Conservation (phyloP, 768 basidiomycete genomes). For the Kwoniella sp. region DNA sequence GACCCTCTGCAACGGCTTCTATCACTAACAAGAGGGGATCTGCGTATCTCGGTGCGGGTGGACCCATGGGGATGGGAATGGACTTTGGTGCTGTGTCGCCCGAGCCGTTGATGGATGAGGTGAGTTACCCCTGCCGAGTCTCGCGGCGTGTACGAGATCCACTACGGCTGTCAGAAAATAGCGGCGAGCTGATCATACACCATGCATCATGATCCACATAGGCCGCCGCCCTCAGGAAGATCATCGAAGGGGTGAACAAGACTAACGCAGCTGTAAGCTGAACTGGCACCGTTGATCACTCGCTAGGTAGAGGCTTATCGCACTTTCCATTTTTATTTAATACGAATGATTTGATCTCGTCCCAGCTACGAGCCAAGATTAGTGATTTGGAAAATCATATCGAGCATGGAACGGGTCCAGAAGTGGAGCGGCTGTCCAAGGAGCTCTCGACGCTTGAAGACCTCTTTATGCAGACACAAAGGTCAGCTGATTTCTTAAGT, state of each 20-base stretch:
- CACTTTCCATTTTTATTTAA: background rate
- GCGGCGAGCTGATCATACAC: background rate
- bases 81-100: constrained; percentile 5
- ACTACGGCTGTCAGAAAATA: background rate
- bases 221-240: constrained; percentile 5
- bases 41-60: constrained; percentile 7
- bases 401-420: constrained; percentile 15
- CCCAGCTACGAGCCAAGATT: constrained; percentile 13
- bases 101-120: constrained; percentile 6
- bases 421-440: constrained; percentile 11
- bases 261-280: constrained; percentile 12
- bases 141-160: too few species aligned
- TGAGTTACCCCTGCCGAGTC: background rate
- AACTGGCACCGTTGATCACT: too few species aligned
- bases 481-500: constrained; percentile 6
- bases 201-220: background rate
- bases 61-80: background rate
- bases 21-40: constrained; percentile 9
- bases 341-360: too few species aligned
- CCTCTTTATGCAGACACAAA: constrained; percentile 13
- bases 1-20: background rate
- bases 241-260: constrained; percentile 16
- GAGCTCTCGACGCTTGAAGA: constrained; percentile 22
- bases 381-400: constrained; percentile 13
- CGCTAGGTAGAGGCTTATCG: background rate